Conservation (phyloP, 192 early-diverging fungal genomes). For the Umbelopsis ramanniana region DNA sequence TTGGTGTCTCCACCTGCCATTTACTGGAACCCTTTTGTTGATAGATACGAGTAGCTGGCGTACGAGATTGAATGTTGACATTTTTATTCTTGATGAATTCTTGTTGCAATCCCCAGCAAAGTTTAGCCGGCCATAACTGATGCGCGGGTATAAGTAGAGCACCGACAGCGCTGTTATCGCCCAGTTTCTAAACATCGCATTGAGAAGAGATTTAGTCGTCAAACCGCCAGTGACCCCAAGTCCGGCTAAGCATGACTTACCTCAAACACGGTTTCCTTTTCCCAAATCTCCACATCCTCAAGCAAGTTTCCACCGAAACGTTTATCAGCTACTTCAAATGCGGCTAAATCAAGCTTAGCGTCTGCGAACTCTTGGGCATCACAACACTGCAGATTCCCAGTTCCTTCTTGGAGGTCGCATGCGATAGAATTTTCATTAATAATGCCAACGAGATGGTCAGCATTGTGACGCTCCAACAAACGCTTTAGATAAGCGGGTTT, state of each 20-base stretch:
- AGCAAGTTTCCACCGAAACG: neutral
- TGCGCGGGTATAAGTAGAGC: conserved; percentile 16
- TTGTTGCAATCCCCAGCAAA: conserved; percentile 3
- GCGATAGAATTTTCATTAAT: neutral
- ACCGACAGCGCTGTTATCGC: neutral
- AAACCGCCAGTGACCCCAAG: neutral
- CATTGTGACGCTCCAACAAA: conserved; percentile 3
- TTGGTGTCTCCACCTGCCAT: conserved; percentile 5
- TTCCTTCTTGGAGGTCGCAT: conserved; percentile 11
- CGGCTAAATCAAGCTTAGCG: conserved; percentile 1
- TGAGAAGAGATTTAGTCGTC: neutral
- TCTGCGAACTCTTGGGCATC: neutral
- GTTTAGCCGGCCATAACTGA: conserved; percentile 10
- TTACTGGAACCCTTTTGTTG: neutral
- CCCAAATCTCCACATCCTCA: neutral
- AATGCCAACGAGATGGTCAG: neutral
- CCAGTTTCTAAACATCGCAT: neutral
- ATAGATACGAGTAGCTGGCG: neutral
- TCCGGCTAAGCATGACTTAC: neutral
- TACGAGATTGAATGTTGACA: conserved; percentile 7
- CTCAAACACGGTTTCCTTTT: neutral
- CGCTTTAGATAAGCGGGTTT: conserved; percentile 1
- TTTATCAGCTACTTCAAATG: conserved; percentile 6
- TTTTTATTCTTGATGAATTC: conserved; percentile 10
- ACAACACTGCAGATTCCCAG: conserved; percentile 4